A percentile compares a stretch with the other conserved stretches of the same genome.
These are phyloP conservation scores for Westerdykella sp. DNA, from an alignment of 2,329 filamentous ascomycete species.

Conservation along the genomic window DNA sequence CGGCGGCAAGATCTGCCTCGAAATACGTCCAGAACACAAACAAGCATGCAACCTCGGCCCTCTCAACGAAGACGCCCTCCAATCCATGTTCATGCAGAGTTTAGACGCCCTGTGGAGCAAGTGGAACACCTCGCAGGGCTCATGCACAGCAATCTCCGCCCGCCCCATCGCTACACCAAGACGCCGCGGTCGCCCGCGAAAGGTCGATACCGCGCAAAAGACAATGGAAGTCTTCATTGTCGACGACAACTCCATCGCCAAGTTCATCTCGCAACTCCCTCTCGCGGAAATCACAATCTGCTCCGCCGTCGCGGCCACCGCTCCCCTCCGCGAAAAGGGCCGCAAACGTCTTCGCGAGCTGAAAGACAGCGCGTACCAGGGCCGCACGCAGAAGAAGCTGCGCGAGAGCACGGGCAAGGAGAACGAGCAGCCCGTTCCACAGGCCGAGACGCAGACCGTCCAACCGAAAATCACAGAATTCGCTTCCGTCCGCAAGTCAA, in stretches of 20 bases:
- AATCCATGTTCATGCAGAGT: constrained; percentile 45
- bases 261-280: constrained; percentile 54
- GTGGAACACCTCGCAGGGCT: constrained; percentile 25
- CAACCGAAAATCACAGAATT: constrained; percentile 36
- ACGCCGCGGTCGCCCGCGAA: constrained; percentile 30
- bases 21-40: constrained; percentile 29
- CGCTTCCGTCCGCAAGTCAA: constrained; percentile 38
- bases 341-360: constrained; percentile 64
- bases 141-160: constrained; percentile 13
- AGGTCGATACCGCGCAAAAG: constrained; percentile 32
- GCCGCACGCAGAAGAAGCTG: constrained; percentile 27
- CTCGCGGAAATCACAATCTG: constrained; percentile 50
- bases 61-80: constrained; percentile 45
- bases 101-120: constrained; percentile 43
- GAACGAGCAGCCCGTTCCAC: constrained; percentile 17
- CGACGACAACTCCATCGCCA: constrained; percentile 28
- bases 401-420: constrained; percentile 26
- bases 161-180: constrained; percentile 29
- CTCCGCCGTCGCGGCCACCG: constrained; percentile 48
- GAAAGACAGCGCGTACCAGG: constrained; percentile 52
- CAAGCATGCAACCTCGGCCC: constrained; percentile 22
- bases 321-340: constrained; percentile 58
- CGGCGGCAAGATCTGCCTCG: constrained; percentile 39
- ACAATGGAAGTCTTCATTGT: constrained; percentile 44
- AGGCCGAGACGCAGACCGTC: constrained; percentile 9